These are phyloP conservation scores for Yamadazyma atlantica DNA, from an alignment of 1,139 yeast genomes.

Conservation along the genomic window DNA sequence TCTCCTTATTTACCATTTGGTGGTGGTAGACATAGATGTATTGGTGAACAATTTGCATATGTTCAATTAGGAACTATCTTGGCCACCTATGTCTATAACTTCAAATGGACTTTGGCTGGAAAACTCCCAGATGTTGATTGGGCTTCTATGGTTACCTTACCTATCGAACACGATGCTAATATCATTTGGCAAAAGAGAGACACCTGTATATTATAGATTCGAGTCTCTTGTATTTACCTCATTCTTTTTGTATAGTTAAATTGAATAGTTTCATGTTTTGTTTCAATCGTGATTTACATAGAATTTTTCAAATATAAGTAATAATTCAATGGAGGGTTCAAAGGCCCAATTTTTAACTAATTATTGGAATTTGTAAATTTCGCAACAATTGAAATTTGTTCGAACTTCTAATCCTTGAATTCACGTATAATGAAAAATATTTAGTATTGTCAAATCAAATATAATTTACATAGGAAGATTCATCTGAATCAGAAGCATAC, in stretches of 20 bases:
- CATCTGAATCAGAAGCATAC: not conserved
- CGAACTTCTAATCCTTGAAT: too few species aligned
- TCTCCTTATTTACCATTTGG: conserved; percentile 98
- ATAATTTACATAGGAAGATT: not conserved
- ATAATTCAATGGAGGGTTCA: not conserved
- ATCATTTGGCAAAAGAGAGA: conserved; percentile 74
- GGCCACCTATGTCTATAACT: conserved; percentile 70
- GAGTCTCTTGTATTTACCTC: not conserved
- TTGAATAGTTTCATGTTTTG: too few species aligned
- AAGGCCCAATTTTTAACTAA: too few species aligned
- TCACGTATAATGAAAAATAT: not conserved
- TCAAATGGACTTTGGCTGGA: conserved; percentile 73
- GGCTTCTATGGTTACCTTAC: conserved; percentile 92
- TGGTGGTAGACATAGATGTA: conserved; percentile 99
- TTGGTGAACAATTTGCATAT: conserved; percentile 98
- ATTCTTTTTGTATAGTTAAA: not conserved
- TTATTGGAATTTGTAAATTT: not conserved
- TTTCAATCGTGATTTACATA: not conserved
- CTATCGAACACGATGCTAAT: conserved; percentile 68
- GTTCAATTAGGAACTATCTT: conserved; percentile 88
- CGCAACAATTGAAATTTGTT: not conserved
- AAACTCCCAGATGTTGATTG: conserved; percentile 78
- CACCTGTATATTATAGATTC: conserved; percentile 23
- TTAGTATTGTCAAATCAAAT: not conserved
- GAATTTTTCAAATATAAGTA: not conserved